Evolutionary conservation across 768 basidiomycete genomes (phyloP).

Genomic region (Cystobasidium onofrii): DNA sequence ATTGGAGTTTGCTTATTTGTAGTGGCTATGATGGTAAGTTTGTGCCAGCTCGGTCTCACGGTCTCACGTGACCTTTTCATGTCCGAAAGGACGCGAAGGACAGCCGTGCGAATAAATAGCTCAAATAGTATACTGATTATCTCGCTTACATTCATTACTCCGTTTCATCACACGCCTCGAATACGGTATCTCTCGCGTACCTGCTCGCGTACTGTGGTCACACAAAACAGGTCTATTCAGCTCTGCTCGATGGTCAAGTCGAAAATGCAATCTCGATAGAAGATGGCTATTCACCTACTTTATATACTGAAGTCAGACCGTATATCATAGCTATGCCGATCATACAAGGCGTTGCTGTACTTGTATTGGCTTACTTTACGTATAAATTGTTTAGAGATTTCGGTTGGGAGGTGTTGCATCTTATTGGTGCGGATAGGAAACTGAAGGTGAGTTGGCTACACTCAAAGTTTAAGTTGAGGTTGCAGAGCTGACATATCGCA

Average conservation of each 20-base stretch:
- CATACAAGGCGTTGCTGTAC: constrained; percentile 24
- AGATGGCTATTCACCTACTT: constrained; percentile 8
- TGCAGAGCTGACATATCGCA: no score
- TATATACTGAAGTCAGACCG: constrained; percentile 4
- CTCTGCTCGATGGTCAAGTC: constrained; percentile 27
- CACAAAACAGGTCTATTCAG: constrained; percentile 29
- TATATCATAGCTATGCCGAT: constrained; percentile 32
- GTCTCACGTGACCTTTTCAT: neutral
- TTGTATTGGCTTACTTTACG: constrained; percentile 26
- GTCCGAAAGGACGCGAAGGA: no score
- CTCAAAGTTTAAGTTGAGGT: neutral
- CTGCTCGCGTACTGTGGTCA: no score
- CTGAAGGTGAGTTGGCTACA: constrained; percentile 3
- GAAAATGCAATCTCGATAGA: constrained; percentile 19
- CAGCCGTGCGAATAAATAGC: neutral
- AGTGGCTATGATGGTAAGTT: constrained; percentile 25
- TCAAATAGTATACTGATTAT: neutral
- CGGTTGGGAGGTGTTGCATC: constrained; percentile 32
- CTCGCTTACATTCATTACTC: neutral
- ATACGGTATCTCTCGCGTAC: no score
- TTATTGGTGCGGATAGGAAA: constrained; percentile 25
- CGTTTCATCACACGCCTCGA: neutral
- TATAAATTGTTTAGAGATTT: constrained; percentile 30
- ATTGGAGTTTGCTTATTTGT: constrained; percentile 31
- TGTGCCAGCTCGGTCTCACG: no score